Base-by-base conservation (phyloP, 257 asterid species). In the Osmanthus fragrans region DNA sequence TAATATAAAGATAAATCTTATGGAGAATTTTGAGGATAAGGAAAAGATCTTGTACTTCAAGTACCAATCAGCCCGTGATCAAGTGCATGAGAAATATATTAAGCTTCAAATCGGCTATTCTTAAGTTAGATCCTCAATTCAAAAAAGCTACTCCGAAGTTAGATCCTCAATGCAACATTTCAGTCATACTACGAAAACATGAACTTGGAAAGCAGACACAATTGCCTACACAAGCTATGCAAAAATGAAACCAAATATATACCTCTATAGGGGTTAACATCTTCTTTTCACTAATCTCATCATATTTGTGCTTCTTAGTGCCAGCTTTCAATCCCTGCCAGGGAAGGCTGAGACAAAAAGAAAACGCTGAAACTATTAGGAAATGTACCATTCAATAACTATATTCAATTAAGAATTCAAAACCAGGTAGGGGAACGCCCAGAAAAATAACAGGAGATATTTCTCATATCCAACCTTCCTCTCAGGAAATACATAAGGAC, bases 301-400 rank as follows among this genome's bases (percentile, higher is more conserved):
- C 98, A 81, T 94, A 94, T 82, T 94, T 94, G 90, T 94, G 97
- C 89, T 94, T 94, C 85, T 94, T 94, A 77, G 92, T 94, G 69
- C 97, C 97, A 60, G 97, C 98, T 92, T 88, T 92, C 76, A 94
- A 84, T 69, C 98, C 98, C 85, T 94, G 98, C 98, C 98, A 94
- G 33, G 98, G 98, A 74, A 94, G 96, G 81, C 98, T 94, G 87
- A 39, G 63, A 79, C 82, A 76, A 71, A 65, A 79, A 78, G 71
- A 39, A 71, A 76, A 63, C 74, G 78, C 45, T 63, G 30, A 73
- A 75, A 51, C 54, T 79, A 42, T 76, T 33, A 45, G 63, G 72
- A 71, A 39, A 76, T 51, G 30, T 27, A 71, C 81, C 47, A 36
- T 47, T 80, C 54, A 12, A 2, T 36, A 73, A 49, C 79, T 47